Base-by-base conservation (phyloP, 2,329 filamentous ascomycete genomes). In the Cercospora beticola region DNA sequence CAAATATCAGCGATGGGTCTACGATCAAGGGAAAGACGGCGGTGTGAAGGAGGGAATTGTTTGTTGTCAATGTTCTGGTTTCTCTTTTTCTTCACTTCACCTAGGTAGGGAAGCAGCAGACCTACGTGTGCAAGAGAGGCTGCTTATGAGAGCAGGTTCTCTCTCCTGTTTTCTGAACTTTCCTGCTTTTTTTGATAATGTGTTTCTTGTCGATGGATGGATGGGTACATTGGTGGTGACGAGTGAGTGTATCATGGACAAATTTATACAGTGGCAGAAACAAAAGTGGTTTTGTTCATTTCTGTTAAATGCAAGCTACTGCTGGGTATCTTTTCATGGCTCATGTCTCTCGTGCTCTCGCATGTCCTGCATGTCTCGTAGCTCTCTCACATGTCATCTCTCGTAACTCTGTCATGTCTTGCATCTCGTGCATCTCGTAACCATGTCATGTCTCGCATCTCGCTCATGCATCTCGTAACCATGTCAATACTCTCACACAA, bases 41-140 rank as follows among this genome's bases (percentile, higher is more conserved):
- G 56, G 28, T 30, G 30, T 33, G 30, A 59, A 59, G 31, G n/a
- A 10, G 30, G 4, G 30, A 21, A 16, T 18, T 12, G 30, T 59
- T 33, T 21, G 7, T 14, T 59, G 16, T 59, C 28, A 59, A 36
- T 31, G 28, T 36, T 36, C 56, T 36, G 8, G 16, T 31, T 57
- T 31, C 54, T 56, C 23, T 30, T 26, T 16, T 54, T 14, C 26
- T 23, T 28, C 49, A 16, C 3, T 59, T 59, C 56, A 59, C 56
- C 56, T 59, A 36, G 56, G 56, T 59, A 36, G 56, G 56, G 12
- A 33, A 36, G 56, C 28, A 59, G 56, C 28, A 59, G 56, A 59
- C 56, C 56, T 59, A 59, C 5, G 56, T 59, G 56, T 36, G 56
- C 14, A n/a, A n/a, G 56, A 5, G 16, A 12, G n/a, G 16, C 21